A percentile compares a stretch with the other conserved stretches of the same genome.
Conservation (phyloP, 345 rosid species). For the Theobroma cacao region DNA sequence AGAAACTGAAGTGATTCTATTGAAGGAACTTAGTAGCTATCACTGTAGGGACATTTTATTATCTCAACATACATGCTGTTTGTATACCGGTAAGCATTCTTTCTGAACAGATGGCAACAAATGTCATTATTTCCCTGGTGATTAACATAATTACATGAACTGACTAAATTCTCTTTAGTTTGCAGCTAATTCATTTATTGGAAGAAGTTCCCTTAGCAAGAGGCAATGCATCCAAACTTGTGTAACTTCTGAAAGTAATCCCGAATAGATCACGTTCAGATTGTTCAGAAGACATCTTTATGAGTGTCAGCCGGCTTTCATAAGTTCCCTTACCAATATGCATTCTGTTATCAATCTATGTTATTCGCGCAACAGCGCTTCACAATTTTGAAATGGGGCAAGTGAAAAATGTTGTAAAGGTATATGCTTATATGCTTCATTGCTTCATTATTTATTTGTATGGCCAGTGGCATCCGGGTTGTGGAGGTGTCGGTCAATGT, state of each 20-base stretch:
- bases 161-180: background rate
- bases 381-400: background rate
- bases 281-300: background rate
- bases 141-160: background rate
- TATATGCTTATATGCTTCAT: too few relatives aligned
- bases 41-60: slow-evolving; percentile 11
- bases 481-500: background rate
- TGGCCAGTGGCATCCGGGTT: background rate
- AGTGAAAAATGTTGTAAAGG: background rate
- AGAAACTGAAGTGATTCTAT: slow-evolving; percentile 11
- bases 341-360: background rate
- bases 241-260: background rate
- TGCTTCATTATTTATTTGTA: background rate
- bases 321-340: background rate
- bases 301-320: background rate
- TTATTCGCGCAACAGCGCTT: background rate
- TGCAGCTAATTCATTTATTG: slow-evolving; percentile 13
- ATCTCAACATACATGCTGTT: background rate
- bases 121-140: background rate
- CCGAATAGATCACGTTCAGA: background rate
- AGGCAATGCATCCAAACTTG: background rate
- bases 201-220: background rate
- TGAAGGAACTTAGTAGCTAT: background rate
- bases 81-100: slow-evolving; percentile 27
- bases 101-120: background rate